Conservation (phyloP, 225 moss, liverwort and hornwort genomes). For the Antitrichia curtipendula region DNA sequence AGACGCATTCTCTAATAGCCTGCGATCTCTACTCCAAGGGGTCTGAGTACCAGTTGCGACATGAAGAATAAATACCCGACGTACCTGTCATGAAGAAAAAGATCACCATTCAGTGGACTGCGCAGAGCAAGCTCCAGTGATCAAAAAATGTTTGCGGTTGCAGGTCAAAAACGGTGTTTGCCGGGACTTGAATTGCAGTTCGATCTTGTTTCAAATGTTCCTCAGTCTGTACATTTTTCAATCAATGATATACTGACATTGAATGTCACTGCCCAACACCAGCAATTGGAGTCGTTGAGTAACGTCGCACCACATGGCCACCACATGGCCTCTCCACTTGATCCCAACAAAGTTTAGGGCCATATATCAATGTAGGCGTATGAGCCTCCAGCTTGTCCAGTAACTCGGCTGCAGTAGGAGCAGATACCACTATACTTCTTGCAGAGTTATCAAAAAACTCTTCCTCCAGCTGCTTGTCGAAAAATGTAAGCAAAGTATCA, state of each 20-base stretch:
- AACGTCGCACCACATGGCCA: constrained; percentile 7
- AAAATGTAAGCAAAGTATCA: constrained; percentile 62
- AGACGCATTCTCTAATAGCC: neutral
- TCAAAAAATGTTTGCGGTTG: neutral
- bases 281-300: constrained; percentile 9
- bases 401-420: constrained; percentile 68
- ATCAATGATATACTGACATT: neutral
- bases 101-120: no score
- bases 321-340: constrained; percentile 22
- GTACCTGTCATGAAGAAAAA: neutral
- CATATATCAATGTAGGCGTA: neutral
- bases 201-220: neutral
- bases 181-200: neutral
- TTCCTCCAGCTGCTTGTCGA: constrained; percentile 75
- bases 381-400: constrained; percentile 71
- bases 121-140: neutral
- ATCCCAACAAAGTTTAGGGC: constrained; percentile 29
- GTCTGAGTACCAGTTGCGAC: no score
- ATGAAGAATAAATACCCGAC: neutral
- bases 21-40: neutral
- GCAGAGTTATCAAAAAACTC: constrained; percentile 65
- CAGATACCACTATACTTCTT: constrained; percentile 69
- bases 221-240: neutral
- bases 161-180: constrained; percentile 1
- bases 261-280: constrained; percentile 12